A percentile compares a stretch with the other conserved stretches of the same genome.
Evolutionary conservation across 306 rosid genomes (phyloP).

Genomic region (Cucumis cinereus): DNA sequence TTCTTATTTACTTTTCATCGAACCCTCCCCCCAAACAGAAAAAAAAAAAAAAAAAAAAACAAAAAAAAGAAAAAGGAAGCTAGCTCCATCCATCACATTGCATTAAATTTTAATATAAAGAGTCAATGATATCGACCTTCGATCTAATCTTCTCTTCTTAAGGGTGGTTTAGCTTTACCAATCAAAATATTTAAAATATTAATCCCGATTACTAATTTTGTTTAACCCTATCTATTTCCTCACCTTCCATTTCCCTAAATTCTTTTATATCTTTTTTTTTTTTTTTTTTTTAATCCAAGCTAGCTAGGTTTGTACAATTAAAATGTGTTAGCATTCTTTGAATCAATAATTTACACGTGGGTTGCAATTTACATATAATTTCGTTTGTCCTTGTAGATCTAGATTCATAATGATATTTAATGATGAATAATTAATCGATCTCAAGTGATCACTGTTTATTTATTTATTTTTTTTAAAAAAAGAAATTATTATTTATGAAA

Average conservation of each 20-base stretch:
- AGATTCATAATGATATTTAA: neutral
- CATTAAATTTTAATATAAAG: slow-evolving; percentile 8
- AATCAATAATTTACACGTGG: neutral
- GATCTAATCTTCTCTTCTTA: slow-evolving; percentile 1
- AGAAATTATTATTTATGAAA: neutral
- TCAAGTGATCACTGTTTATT: neutral
- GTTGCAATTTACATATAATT: neutral
- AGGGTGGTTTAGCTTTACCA: slow-evolving; percentile 1
- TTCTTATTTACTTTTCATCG: neutral
- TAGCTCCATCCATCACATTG: neutral
- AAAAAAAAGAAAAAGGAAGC: neutral
- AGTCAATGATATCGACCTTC: slow-evolving; percentile 5
- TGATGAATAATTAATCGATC: neutral
- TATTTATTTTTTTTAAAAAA: neutral
- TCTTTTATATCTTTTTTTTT: too few relatives aligned
- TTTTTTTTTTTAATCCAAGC: neutral
- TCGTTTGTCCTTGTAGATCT: neutral
- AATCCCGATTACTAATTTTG: neutral
- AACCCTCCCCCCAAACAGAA: too few relatives aligned
- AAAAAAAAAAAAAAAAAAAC: too few relatives aligned
- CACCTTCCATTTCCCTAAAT: too few relatives aligned
- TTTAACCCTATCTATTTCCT: neutral
- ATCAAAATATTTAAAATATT: neutral
- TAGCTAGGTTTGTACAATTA: neutral
- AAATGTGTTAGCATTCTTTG: neutral